Evolutionary conservation across 169 alveolate species (phyloP), one percentile per base, ranked within the genome.

Genomic region (Cryptosporidium ryanae): DNA sequence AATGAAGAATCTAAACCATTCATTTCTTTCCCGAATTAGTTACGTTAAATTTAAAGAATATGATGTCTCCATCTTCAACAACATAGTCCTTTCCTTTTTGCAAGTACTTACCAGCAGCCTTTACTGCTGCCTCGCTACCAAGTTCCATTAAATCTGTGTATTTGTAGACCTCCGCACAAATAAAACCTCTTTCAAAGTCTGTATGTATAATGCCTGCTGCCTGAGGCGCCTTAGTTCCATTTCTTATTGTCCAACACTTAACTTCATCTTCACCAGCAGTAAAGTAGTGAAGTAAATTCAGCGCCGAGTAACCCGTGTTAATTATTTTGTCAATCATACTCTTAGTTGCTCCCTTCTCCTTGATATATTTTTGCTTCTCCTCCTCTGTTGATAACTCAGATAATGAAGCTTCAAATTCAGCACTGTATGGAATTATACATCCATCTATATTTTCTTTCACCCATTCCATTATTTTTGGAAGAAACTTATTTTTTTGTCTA

Each of bases 201-300:
- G 99, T 93, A 84, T 93, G 95, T 18, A 93, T 93, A 63, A 91
- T 91, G 1, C 95, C 95, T 1, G 95, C 93, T 4, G 92, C 92
- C 32, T 82, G 84, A 5, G 92, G 89, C 34, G 89, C 91, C 84
- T 96, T 96, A 17, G 98, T 91, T 1, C 99, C 99, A 89, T 95
- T 94, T 82, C 98, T 94, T 17, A 97, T 94, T 21, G 99, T 97
- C 99, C 99, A 98, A 93, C 99, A 98, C 89, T 96, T 96, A 52
- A 98, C 99, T 90, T 98, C 99, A 93, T 98, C 99, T 64, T 97
- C 98, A 25, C 99, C 99, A 84, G 99, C 98, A 32, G 99, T 98
- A 95, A 98, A 98, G 94, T 95, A 98, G 93, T 98, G 99, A 49
- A 98, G 96, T 55, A 98, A 94, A 82, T 97, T 92, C 49, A 96